Evolutionary conservation across 768 basidiomycete genomes (phyloP).

Genomic region (Agrocybe praecox): DNA sequence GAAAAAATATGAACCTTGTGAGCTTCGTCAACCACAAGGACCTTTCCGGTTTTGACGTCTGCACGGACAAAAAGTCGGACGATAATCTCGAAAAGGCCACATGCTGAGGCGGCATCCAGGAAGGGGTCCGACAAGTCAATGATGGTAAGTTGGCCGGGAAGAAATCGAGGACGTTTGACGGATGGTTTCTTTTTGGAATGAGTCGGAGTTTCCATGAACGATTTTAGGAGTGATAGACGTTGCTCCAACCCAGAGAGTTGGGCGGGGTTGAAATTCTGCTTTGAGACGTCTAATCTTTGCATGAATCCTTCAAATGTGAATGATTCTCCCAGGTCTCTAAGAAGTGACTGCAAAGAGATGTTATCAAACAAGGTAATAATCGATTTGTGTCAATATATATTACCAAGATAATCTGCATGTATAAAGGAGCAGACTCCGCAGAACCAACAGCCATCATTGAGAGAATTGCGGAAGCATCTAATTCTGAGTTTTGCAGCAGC

Average conservation of each 20-base stretch:
- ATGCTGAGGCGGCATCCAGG: slow-evolving; percentile 66
- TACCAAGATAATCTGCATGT: slow-evolving; percentile 71
- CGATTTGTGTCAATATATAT: slow-evolving; percentile 16
- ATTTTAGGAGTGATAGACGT: slow-evolving; percentile 59
- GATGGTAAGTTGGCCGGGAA: slow-evolving; percentile 61
- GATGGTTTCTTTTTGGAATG: slow-evolving; percentile 5
- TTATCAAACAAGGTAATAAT: not conserved
- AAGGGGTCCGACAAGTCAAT: slow-evolving; percentile 77
- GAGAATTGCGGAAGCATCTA: slow-evolving; percentile 69
- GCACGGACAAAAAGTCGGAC: slow-evolving; percentile 65
- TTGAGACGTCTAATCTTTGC: slow-evolving; percentile 43
- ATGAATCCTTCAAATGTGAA: slow-evolving; percentile 57
- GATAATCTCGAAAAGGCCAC: slow-evolving; percentile 71
- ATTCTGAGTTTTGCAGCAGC: slow-evolving; percentile 56
- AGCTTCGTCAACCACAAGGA: slow-evolving; percentile 74
- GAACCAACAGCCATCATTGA: slow-evolving; percentile 76
- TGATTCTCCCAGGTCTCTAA: slow-evolving; percentile 63
- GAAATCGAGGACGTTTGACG: slow-evolving; percentile 41
- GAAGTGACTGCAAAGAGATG: slow-evolving; percentile 43
- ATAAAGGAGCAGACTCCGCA: slow-evolving; percentile 63
- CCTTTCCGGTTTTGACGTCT: slow-evolving; percentile 62
- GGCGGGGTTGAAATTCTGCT: slow-evolving; percentile 54
- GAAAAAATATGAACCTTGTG: slow-evolving; percentile 55
- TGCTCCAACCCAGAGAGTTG: slow-evolving; percentile 64
- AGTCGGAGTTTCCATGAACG: slow-evolving; percentile 47